A percentile compares a stretch with the other conserved stretches of the same genome.
Conservation (phyloP, 2,329 filamentous ascomycete genomes). For the Fusarium sp. region DNA sequence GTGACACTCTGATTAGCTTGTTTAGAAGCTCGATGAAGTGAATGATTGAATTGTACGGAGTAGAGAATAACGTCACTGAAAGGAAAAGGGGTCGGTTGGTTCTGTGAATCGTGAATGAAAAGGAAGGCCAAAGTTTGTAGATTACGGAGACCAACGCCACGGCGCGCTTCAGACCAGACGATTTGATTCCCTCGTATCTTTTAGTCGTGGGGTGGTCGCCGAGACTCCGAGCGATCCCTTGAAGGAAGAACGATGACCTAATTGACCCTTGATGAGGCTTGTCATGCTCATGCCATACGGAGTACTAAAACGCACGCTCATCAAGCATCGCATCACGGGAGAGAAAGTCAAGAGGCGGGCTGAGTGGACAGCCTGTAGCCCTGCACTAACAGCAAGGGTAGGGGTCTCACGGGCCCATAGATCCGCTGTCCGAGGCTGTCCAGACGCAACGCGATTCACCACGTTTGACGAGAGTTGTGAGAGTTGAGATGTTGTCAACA, state of each 20-base stretch:
- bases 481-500: constrained; percentile 24
- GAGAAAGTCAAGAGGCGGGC: constrained; percentile 33
- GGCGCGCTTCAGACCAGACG: constrained; percentile 40
- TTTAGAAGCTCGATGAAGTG: constrained; percentile 9
- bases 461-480: constrained; percentile 32
- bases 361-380: constrained; percentile 34
- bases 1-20: neutral
- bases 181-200: constrained; percentile 29
- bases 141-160: constrained; percentile 26
- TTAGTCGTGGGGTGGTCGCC: constrained; percentile 38
- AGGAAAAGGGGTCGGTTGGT: constrained; percentile 33
- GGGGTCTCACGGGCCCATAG: constrained; percentile 39
- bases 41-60: constrained; percentile 25
- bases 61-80: constrained; percentile 23
- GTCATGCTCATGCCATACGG: constrained; percentile 12
- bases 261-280: constrained; percentile 29
- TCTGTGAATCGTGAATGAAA: constrained; percentile 30
- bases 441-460: constrained; percentile 38
- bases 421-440: constrained; percentile 30
- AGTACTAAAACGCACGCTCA: neutral
- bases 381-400: constrained; percentile 21
- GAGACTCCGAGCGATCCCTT: constrained; percentile 41
- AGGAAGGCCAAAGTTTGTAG: constrained; percentile 35
- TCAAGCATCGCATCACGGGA: constrained; percentile 38
- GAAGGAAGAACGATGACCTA: constrained; percentile 22